Evolutionary conservation across 495 filamentous ascomycete species (phyloP).

Genomic region (Penicillium nucicola): DNA sequence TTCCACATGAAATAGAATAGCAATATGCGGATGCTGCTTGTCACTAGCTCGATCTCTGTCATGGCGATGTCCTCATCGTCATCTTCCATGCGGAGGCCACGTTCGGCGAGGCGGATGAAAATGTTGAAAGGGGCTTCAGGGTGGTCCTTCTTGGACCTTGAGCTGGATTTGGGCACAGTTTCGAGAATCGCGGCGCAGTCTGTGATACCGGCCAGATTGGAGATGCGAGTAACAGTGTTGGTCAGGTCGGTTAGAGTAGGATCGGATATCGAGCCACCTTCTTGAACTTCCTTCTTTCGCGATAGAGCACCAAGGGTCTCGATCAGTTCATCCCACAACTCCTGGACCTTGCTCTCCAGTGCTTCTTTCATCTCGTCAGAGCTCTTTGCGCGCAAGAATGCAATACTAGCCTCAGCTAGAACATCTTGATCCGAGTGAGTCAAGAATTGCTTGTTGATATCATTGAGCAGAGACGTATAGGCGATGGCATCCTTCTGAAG

Average conservation of each 20-base stretch:
- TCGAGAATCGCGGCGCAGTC: conserved; percentile 76
- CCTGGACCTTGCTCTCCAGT: conserved; percentile 71
- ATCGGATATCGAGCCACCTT: conserved; percentile 57
- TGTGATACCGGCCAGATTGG: conserved; percentile 76
- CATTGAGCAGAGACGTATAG: conserved; percentile 79
- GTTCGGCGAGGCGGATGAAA: conserved; percentile 62
- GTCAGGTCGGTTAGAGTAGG: conserved; percentile 65
- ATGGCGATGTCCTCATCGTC: conserved; percentile 62
- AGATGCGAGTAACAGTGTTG: conserved; percentile 78
- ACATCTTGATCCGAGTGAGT: conserved; percentile 83
- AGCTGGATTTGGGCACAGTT: conserved; percentile 37
- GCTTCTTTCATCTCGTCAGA: conserved; percentile 86
- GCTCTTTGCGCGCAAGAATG: conserved; percentile 78
- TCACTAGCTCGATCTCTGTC: conserved; percentile 72
- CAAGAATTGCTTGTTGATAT: conserved; percentile 91
- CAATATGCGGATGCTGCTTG: conserved; percentile 65
- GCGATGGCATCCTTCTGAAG: conserved; percentile 80
- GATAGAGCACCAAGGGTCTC: conserved; percentile 65
- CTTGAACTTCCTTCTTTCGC: conserved; percentile 61
- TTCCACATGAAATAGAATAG: conserved; percentile 98
- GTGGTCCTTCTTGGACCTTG: conserved; percentile 47
- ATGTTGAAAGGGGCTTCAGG: conserved; percentile 58
- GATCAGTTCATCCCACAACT: conserved; percentile 81
- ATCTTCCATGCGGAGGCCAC: conserved; percentile 57
- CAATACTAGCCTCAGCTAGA: conserved; percentile 76